These are phyloP conservation scores for Antarctomyces pellizariae DNA, from an alignment of 495 filamentous ascomycete genomes.

Conservation along the genomic window DNA sequence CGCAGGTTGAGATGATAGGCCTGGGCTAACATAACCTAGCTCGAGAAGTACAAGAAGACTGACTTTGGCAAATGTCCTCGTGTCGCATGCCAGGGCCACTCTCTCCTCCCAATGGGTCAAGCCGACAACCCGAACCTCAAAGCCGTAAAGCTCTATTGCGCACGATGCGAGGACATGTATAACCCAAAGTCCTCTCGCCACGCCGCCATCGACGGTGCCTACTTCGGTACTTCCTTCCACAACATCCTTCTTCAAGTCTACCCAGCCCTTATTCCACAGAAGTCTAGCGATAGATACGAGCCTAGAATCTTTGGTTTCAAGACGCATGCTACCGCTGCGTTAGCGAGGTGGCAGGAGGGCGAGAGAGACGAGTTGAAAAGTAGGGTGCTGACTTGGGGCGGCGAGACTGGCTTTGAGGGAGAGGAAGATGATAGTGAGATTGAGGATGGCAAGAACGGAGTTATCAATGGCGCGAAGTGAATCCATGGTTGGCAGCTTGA, in stretches of 20 bases:
- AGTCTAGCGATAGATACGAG: conserved; percentile 64
- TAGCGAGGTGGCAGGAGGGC: conserved; percentile 75
- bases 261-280: conserved; percentile 63
- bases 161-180: conserved; percentile 93
- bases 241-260: conserved; percentile 99
- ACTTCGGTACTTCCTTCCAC: conserved; percentile 94
- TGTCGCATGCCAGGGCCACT: conserved; percentile 77
- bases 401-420: conserved; percentile 34
- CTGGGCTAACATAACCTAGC: conserved; percentile 24
- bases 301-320: conserved; percentile 87
- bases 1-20: conserved; percentile 1
- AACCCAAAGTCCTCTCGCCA: conserved; percentile 97
- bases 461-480: too few relatives aligned
- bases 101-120: conserved; percentile 79
- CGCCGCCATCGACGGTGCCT: conserved; percentile 84
- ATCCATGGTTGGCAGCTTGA: too few relatives aligned
- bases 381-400: conserved; percentile 32
- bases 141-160: conserved; percentile 89
- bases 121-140: conserved; percentile 66
- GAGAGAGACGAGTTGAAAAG: conserved; percentile 57
- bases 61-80: conserved; percentile 97
- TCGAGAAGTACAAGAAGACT: conserved; percentile 95
- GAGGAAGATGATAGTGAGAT: conserved; percentile 19
- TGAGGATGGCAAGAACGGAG: conserved; percentile 15
- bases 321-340: conserved; percentile 70